Conservation (phyloP, 2,329 filamentous ascomycete genomes). For the Scleromitrula shiraiana region DNA sequence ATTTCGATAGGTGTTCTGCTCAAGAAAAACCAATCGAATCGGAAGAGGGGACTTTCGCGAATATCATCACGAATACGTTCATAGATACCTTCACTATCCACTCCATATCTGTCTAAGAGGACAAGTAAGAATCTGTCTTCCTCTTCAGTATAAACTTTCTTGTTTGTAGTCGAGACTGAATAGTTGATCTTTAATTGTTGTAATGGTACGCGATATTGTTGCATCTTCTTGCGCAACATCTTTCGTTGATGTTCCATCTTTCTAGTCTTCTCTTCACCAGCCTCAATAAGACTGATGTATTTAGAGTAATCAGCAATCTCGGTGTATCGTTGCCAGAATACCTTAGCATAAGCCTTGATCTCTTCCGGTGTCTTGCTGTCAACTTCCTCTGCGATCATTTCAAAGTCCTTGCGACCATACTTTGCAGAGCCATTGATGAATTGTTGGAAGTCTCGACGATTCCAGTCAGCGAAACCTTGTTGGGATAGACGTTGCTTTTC, state of each 20-base stretch:
- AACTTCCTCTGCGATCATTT: slow-evolving; percentile 77
- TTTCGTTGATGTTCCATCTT: slow-evolving; percentile 90
- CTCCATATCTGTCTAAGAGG: slow-evolving; percentile 82
- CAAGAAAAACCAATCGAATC: slow-evolving; percentile 99
- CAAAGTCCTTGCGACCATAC: slow-evolving; percentile 80
- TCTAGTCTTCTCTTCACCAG: slow-evolving; percentile 81
- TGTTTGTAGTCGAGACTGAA: slow-evolving; percentile 97
- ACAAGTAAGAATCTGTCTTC: slow-evolving; percentile 94
- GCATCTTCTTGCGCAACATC: slow-evolving; percentile 90
- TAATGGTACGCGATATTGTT: slow-evolving; percentile 90
- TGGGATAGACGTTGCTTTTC: slow-evolving; percentile 77
- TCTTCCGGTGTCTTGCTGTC: slow-evolving; percentile 83
- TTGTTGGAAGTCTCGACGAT: slow-evolving; percentile 94
- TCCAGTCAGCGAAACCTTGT: slow-evolving; percentile 90
- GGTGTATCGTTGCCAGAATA: slow-evolving; percentile 92
- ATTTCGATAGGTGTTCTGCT: slow-evolving; percentile 90
- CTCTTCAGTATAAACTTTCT: slow-evolving; percentile 98
- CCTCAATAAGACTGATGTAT: slow-evolving; percentile 81
- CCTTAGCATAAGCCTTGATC: slow-evolving; percentile 84
- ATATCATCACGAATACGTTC: slow-evolving; percentile 97
- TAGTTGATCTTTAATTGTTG: slow-evolving; percentile 99
- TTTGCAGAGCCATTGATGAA: slow-evolving; percentile 94
- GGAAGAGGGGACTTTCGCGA: slow-evolving; percentile 85
- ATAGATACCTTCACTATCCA: slow-evolving; percentile 84
- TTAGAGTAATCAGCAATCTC: slow-evolving; percentile 87